Conservation (phyloP, 148 eudicot genomes). For the Camellia japonica region DNA sequence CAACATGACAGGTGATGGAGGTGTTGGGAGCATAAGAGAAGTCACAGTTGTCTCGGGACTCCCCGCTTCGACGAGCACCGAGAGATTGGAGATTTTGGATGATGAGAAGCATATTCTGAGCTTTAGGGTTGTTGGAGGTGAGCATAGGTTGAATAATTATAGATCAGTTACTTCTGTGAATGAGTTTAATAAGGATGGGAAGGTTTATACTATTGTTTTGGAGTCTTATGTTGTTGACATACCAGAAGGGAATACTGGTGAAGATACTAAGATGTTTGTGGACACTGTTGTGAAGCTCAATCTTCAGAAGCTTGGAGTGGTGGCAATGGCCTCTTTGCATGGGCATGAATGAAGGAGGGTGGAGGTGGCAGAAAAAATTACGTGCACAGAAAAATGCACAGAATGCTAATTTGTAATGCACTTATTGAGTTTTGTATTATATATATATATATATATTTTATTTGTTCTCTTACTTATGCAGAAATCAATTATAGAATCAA, state of each 20-base stretch:
- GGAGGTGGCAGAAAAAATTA: not conserved
- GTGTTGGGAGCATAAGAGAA: constrained; percentile 66
- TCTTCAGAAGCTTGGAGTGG: constrained; percentile 70
- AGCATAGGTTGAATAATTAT: constrained; percentile 70
- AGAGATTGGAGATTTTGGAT: constrained; percentile 67
- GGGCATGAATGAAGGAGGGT: constrained; percentile 34
- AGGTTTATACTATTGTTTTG: constrained; percentile 55
- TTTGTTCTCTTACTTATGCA: too few species aligned
- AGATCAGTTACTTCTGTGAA: constrained; percentile 72
- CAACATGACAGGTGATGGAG: constrained; percentile 50
- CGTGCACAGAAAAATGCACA: too few species aligned
- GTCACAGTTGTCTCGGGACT: constrained; percentile 77
- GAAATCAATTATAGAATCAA: too few species aligned
- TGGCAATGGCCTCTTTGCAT: constrained; percentile 58
- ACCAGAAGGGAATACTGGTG: constrained; percentile 73
- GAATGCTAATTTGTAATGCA: too few species aligned
- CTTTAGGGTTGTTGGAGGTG: constrained; percentile 75
- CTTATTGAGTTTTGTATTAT: too few species aligned
- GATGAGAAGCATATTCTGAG: constrained; percentile 57
- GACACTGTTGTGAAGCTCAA: constrained; percentile 85
- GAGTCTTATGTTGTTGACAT: constrained; percentile 80
- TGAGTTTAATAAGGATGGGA: constrained; percentile 41
- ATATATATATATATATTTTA: too few species aligned
- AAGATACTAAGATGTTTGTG: constrained; percentile 85
- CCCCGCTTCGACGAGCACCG: constrained; percentile 77